Base-by-base conservation (phyloP, 1,284 basidiomycete species). In the Singerocomus rubriflavus region DNA sequence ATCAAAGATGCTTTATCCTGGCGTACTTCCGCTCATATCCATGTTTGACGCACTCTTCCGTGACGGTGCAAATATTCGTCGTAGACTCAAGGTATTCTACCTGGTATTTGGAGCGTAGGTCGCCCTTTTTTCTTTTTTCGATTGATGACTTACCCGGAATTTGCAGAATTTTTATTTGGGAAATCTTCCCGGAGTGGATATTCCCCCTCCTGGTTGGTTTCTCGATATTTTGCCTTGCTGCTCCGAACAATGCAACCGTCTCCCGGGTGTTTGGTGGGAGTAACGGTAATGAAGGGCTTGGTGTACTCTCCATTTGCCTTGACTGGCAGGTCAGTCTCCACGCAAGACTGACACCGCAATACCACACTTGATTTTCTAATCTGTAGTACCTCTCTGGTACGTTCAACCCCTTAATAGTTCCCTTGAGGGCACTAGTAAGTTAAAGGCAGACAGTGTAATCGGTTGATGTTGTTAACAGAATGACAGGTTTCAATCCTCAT, bases 1-100 rank as follows among this genome's bases (percentile, higher is more conserved):
- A 0, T 85, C 85, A 4, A 82, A 83, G 57, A 82, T 82, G 62
- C 70, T 84, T 44, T 84, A 81, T 52, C 82, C 81, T 0, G 65
- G 58, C 1, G 66, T 80, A 36, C 71, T 84, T 36, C 79, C 81
- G 0, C 66, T 82, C 0, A 73, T 81, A 14, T 77, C 78, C 46
- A 77, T 84, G 64, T 70, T 84, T 43, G 80, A 84, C 55, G 73
- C 74, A 32, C 63, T 84, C 36, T 82, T 79, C 63, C 76, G 71
- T 46, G 77, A 78, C 44, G 72, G 75, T 35, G 62, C 66, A 4
- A 66, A 72, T 17, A 72, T 76, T 50, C 69, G 71, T 13, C 74
- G 72, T 62, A 75, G 68, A 58, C 62, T 79, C 26, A 69, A 66
- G 17, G 57, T 79, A 12, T 82, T 81, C 63, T 81, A 77, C 68